These are phyloP conservation scores for Hymenoscyphus linearis DNA, from an alignment of 2,329 filamentous ascomycete species.

Conservation along the genomic window DNA sequence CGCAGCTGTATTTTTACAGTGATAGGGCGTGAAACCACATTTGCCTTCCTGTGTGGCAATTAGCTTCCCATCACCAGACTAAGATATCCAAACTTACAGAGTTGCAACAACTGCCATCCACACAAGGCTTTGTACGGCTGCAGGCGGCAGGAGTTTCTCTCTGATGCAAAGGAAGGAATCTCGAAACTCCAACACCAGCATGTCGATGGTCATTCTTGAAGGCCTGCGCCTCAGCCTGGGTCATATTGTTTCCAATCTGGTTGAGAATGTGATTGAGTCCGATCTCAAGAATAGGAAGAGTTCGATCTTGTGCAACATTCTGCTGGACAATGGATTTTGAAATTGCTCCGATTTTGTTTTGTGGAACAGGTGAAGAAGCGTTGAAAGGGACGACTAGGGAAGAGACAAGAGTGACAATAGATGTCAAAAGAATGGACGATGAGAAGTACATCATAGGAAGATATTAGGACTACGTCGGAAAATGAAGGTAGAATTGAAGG, in stretches of 20 bases:
- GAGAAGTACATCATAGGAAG: conserved; percentile 6
- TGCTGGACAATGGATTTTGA: conserved; percentile 11
- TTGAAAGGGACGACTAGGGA: conserved; percentile 1
- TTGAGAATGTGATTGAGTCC: conserved; percentile 17
- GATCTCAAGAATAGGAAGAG: conserved; percentile 18
- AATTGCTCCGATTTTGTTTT: not conserved
- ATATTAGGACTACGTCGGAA: not conserved
- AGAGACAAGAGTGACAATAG: conserved; percentile 4
- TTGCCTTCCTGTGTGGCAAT: conserved; percentile 16
- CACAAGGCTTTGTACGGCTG: conserved; percentile 14
- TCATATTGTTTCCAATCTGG: conserved; percentile 19
- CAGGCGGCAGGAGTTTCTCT: conserved; percentile 10
- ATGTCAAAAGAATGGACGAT: conserved; percentile 9
- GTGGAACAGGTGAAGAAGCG: not conserved
- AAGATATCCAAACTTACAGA: conserved; percentile 8
- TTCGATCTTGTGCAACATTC: conserved; percentile 8
- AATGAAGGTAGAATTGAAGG: not conserved
- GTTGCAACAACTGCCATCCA: conserved; percentile 24
- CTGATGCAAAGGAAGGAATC: not conserved
- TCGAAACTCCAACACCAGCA: not conserved
- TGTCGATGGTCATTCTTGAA: conserved; percentile 4
- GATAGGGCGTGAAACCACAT: conserved; percentile 19
- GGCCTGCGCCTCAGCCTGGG: conserved; percentile 13
- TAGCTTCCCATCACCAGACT: not conserved
- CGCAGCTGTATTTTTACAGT: conserved; percentile 13